phyloP scores from a whole-genome alignment of 371 early-diverging fungal genomes.

The Paraphysoderma sedebokerense region DNA sequence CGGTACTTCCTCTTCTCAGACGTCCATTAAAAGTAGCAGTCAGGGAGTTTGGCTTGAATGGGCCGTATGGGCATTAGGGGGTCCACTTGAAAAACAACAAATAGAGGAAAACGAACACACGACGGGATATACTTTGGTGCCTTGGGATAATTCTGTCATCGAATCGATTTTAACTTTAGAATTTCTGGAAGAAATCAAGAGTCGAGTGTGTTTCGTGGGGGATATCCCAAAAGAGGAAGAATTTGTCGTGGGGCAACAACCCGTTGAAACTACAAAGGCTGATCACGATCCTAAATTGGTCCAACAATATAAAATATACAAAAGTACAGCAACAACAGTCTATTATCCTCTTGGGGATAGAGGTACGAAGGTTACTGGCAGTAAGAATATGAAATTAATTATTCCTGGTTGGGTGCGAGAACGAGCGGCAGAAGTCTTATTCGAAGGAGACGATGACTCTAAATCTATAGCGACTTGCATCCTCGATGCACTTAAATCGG shows the following conservation, averaged over 20 bases:
- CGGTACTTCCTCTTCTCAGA: too few species aligned
- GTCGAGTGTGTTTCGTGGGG: constrained; percentile 41
- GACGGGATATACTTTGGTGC: not conserved
- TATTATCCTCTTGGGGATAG: constrained; percentile 1
- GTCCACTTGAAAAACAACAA: too few species aligned
- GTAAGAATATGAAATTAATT: constrained; percentile 10
- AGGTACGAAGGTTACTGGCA: not conserved
- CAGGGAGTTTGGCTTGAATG: too few species aligned
- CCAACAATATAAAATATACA: not conserved
- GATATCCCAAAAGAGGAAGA: not conserved
- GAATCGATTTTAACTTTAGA: constrained; percentile 21
- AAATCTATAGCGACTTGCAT: constrained; percentile 36
- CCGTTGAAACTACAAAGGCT: constrained; percentile 3
- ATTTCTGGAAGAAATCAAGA: constrained; percentile 52
- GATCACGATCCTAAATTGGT: constrained; percentile 2
- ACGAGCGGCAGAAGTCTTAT: constrained; percentile 58
- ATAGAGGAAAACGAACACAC: too few species aligned
- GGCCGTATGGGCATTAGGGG: too few species aligned
- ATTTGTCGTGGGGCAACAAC: constrained; percentile 23
- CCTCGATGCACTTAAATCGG: constrained; percentile 39
- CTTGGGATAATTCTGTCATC: constrained; percentile 9
- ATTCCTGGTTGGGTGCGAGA: constrained; percentile 82
- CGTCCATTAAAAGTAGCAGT: too few species aligned
- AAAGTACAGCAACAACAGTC: not conserved
- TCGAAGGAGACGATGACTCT: constrained; percentile 58